Evolutionary conservation across 345 rosid genomes (phyloP).

Genomic region (Pugionium cornutum): DNA sequence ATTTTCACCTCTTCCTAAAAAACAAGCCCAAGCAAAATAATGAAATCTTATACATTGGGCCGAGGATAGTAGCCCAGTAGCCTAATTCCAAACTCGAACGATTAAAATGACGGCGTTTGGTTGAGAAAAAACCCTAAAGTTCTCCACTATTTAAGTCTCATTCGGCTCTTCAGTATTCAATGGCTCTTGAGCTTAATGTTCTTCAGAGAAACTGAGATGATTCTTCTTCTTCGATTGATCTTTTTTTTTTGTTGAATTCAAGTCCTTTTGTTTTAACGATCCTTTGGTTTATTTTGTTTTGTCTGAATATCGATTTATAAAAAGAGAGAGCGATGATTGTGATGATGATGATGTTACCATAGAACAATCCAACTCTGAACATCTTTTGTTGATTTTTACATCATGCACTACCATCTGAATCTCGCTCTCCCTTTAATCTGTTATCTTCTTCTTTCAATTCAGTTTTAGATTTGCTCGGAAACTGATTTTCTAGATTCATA

Average conservation of each 20-base stretch:
- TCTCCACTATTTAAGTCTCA: slow-evolving; percentile 5
- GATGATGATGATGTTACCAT: slow-evolving; percentile 40
- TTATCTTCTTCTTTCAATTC: not conserved
- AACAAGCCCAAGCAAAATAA: not conserved
- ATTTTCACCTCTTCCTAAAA: not conserved
- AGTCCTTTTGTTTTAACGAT: not conserved
- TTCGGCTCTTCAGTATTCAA: not conserved
- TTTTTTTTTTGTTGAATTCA: not conserved
- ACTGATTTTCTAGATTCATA: not conserved
- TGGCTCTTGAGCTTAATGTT: not conserved
- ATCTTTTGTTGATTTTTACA: slow-evolving; percentile 26
- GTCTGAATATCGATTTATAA: not conserved
- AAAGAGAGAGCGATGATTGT: slow-evolving; percentile 30
- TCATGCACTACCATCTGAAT: slow-evolving; percentile 48
- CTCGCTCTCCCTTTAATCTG: slow-evolving; percentile 14
- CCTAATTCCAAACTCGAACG: not conserved
- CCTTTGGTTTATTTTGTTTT: not conserved
- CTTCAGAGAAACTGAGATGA: not conserved
- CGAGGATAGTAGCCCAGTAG: slow-evolving; percentile 15
- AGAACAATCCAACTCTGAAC: slow-evolving; percentile 46
- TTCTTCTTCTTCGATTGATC: not conserved
- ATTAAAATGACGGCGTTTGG: not conserved
- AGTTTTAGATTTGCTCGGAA: not conserved
- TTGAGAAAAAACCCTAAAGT: slow-evolving; percentile 27
- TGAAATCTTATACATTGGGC: slow-evolving; percentile 16